phyloP scores from a whole-genome alignment of 441 rosid species.

The Iberis amara region DNA sequence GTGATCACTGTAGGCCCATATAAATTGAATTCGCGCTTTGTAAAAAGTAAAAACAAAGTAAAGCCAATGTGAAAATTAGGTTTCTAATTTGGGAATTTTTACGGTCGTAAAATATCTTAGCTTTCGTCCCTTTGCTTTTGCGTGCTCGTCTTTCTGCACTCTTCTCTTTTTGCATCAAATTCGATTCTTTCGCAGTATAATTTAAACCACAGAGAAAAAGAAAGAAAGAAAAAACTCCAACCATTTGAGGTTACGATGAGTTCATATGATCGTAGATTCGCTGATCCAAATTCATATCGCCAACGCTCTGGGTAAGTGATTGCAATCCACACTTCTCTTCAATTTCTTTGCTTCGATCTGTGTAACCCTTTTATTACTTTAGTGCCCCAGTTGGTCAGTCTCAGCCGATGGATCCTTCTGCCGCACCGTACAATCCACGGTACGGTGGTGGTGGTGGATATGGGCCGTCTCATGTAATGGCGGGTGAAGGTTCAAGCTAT shows the following conservation, averaged over 20 bases:
- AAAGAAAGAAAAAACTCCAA: background rate
- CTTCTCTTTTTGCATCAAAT: slow-evolving; percentile 7
- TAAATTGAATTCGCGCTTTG: slow-evolving; percentile 2
- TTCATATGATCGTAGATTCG: slow-evolving; percentile 61
- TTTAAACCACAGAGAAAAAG: background rate
- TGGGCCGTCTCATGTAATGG: slow-evolving; percentile 40
- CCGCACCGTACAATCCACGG: slow-evolving; percentile 38
- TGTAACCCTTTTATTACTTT: slow-evolving; percentile 16
- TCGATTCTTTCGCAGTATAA: slow-evolving; percentile 9
- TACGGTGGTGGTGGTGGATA: slow-evolving; percentile 36
- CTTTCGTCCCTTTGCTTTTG: slow-evolving; percentile 14
- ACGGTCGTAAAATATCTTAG: background rate
- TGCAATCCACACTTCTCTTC: background rate
- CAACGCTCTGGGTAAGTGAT: slow-evolving; percentile 62
- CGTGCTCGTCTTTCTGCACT: slow-evolving; percentile 4
- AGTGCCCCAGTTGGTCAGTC: slow-evolving; percentile 54
- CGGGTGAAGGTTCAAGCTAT: slow-evolving; percentile 37
- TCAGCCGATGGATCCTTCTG: slow-evolving; percentile 39
- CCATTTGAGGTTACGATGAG: slow-evolving; percentile 36
- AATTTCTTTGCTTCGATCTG: background rate
- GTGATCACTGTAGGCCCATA: slow-evolving; percentile 16
- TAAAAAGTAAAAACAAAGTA: background rate
- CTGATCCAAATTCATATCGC: slow-evolving; percentile 81
- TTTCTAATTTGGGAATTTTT: slow-evolving; percentile 24
- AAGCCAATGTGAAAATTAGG: slow-evolving; percentile 29